A percentile compares a stretch with the other conserved stretches of the same genome.
Conservation (phyloP, 768 basidiomycete species). For the Pulveroboletus ravenelii region DNA sequence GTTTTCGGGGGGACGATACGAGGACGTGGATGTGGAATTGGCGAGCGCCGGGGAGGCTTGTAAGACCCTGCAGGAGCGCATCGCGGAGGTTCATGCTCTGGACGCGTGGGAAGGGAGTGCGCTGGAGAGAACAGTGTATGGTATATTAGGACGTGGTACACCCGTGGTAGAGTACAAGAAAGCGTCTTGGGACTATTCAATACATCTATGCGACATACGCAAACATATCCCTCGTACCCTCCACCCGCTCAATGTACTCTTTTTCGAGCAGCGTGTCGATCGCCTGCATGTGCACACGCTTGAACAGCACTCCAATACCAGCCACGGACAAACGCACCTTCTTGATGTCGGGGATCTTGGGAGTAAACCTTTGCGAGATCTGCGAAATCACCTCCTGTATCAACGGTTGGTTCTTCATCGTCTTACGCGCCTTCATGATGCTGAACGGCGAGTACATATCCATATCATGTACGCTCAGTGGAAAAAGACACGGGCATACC, state of each 20-base stretch:
- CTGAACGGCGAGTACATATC: conserved; percentile 32
- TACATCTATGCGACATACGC: conserved; percentile 33
- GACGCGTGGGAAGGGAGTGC: conserved; percentile 21
- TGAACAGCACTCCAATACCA: background rate
- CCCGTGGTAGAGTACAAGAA: conserved; percentile 11
- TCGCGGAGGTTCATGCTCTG: conserved; percentile 52
- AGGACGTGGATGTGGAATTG: conserved; percentile 75
- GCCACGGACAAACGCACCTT: conserved; percentile 48
- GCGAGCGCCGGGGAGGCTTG: conserved; percentile 58
- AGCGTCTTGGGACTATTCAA: conserved; percentile 1
- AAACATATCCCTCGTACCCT: conserved; percentile 79
- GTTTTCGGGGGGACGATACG: conserved; percentile 61
- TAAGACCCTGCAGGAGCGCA: conserved; percentile 53
- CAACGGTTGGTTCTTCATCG: conserved; percentile 88
- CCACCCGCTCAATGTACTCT: conserved; percentile 95
- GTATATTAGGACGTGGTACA: conserved; percentile 23
- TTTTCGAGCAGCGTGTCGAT: conserved; percentile 92
- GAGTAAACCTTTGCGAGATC: conserved; percentile 82
- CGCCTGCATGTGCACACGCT: conserved; percentile 44
- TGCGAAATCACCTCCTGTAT: conserved; percentile 90
- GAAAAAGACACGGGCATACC: conserved; percentile 32
- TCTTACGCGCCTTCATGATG: conserved; percentile 94
- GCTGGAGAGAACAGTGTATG: background rate
- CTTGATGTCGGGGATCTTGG: conserved; percentile 95
- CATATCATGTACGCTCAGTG: background rate